phyloP scores from a whole-genome alignment of 257 asterid species.

The Capsicum baccatum region DNA sequence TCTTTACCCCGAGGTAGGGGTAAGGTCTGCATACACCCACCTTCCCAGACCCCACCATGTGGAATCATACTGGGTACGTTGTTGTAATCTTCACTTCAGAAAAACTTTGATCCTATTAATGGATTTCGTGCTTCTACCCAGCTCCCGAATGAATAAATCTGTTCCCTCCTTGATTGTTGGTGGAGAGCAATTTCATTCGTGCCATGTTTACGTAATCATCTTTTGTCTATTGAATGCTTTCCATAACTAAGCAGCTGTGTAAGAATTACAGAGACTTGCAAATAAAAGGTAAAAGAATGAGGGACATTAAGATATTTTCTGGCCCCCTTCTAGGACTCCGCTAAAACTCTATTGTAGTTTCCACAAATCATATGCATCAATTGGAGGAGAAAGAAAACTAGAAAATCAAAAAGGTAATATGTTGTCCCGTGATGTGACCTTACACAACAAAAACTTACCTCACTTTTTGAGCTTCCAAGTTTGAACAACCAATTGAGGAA shows the following conservation, averaged over 20 bases:
- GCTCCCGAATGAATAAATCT: neutral
- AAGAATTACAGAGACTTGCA: neutral
- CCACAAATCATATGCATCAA: neutral
- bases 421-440: neutral
- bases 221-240: slow-evolving; percentile 22
- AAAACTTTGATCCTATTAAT: neutral
- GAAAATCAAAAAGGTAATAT: neutral
- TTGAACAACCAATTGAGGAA: neutral
- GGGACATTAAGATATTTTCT: neutral
- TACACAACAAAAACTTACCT: neutral
- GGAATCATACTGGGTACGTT: too few species aligned
- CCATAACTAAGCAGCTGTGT: neutral
- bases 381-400: neutral
- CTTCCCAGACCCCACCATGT: too few species aligned
- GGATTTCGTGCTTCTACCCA: neutral
- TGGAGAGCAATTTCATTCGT: neutral
- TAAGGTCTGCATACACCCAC: too few species aligned
- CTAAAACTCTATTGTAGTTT: neutral
- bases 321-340: neutral
- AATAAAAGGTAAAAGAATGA: slow-evolving; percentile 17
- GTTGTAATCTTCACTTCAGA: neutral
- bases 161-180: neutral
- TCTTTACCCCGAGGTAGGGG: too few species aligned
- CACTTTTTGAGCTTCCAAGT: neutral
- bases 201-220: neutral